These are phyloP conservation scores for Metschnikowia continentalis DNA, from an alignment of 805 yeast genomes.

Conservation along the genomic window DNA sequence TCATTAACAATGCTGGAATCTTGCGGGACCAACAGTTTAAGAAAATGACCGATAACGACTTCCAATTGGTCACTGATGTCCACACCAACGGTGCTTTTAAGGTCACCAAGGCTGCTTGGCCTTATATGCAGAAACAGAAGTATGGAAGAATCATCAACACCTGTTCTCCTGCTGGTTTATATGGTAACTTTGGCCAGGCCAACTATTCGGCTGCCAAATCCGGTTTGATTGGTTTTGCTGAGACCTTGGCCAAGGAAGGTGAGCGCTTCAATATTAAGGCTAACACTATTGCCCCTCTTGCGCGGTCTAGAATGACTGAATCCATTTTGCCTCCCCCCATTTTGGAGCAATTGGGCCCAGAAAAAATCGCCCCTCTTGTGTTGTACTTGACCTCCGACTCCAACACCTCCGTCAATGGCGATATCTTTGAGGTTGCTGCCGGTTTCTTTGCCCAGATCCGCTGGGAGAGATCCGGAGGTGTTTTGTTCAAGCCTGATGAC, in stretches of 20 bases:
- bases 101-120: slow-evolving; percentile 90
- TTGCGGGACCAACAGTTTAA: slow-evolving; percentile 82
- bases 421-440: slow-evolving; percentile 89
- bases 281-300: slow-evolving; percentile 90
- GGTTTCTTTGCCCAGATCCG: slow-evolving; percentile 88
- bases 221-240: slow-evolving; percentile 86
- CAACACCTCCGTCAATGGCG: slow-evolving; percentile 52
- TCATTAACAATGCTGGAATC: slow-evolving; percentile 94
- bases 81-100: slow-evolving; percentile 88
- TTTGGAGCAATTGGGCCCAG: slow-evolving; percentile 76
- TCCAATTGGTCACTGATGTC: slow-evolving; percentile 74
- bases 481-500: slow-evolving; percentile 71
- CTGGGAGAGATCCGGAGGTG: slow-evolving; percentile 93
- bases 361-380: slow-evolving; percentile 88
- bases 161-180: slow-evolving; percentile 95
- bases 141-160: slow-evolving; percentile 90
- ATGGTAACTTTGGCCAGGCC: slow-evolving; percentile 95
- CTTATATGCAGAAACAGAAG: slow-evolving; percentile 73
- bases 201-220: slow-evolving; percentile 92
- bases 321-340: slow-evolving; percentile 80
- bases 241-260: slow-evolving; percentile 95
- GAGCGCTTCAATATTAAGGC: slow-evolving; percentile 74
- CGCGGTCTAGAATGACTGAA: slow-evolving; percentile 96
- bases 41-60: slow-evolving; percentile 80
- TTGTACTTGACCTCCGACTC: slow-evolving; percentile 70